Evolutionary conservation across 805 yeast species (phyloP), one percentile per base, ranked within the genome.

Genomic region (Ogataea glucozyma): DNA sequence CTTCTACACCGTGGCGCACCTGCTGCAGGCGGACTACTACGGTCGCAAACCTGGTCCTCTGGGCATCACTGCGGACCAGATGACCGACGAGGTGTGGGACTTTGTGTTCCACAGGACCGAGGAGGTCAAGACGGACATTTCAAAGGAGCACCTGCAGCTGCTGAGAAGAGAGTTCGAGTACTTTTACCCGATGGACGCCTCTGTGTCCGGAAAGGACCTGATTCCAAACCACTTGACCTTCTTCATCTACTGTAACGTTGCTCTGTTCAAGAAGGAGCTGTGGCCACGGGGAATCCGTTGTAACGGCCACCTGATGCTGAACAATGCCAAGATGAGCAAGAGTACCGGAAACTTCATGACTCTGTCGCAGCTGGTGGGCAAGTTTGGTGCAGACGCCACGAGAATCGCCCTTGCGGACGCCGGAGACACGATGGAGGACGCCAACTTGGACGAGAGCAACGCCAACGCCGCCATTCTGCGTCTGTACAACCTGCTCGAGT

Each of bases 351-450:
- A 93, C 73, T 93, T 93, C 65, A 75, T 88, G 82, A 93, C 98
- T 39, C 73, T 93, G 65, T 78, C 82, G 57, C 88, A 93, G 66
- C 78, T 85, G 63, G 83, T 83, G 47, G 75, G 80, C 57, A 93
- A 93, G 69, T 93, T 83, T 56, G 99, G 99, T 66, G 96, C 98
- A 39, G 99, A 93, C 67, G 97, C 98, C 31, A 74, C 96, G 9
- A 85, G 99, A 75, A 87, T 93, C 65, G 97, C 99, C 4, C 73
- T 93, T 52, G 99, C 98, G 34, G 99, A 93, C 72, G 97, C 97
- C 40, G 99, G 99, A 73, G 99, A 93, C 65, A 75, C 93, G 31
- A 81, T 89, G 54, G 99, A 93, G 71, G 99, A 93, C 67, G 99
- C 99, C 40, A 93, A 93, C 73, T 87, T 93, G 61, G 99, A 93